These are phyloP conservation scores for Funneliformis caledonium DNA, from an alignment of 371 early-diverging fungal species.

Conservation along the genomic window DNA sequence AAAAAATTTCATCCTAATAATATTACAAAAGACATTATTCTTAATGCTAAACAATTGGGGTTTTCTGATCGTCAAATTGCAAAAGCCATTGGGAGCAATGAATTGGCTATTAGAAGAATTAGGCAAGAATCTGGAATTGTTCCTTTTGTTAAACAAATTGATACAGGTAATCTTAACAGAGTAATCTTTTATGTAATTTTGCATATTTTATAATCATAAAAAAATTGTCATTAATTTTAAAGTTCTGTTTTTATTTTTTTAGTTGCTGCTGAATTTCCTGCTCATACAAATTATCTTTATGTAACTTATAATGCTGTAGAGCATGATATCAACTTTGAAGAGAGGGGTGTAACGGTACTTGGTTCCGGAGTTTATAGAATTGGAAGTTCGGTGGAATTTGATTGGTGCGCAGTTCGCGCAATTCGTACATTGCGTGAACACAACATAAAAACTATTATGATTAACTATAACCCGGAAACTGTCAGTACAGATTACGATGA, in stretches of 20 bases:
- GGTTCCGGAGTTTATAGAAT: conserved; percentile 97
- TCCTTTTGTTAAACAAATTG: conserved; percentile 91
- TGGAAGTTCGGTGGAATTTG: conserved; percentile 93
- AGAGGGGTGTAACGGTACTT: conserved; percentile 89
- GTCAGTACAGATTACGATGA: conserved; percentile 96
- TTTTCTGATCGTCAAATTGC: conserved; percentile 91
- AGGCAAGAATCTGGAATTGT: conserved; percentile 73
- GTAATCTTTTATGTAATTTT: background rate
- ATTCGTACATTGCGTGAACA: conserved; percentile 79
- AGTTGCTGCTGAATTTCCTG: conserved; percentile 93
- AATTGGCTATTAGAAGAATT: conserved; percentile 66
- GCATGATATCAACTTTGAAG: conserved; percentile 83
- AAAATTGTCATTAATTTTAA: no score
- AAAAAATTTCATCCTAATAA: conserved; percentile 54
- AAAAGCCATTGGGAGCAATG: conserved; percentile 57
- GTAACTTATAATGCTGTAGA: conserved; percentile 89
- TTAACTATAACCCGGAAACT: conserved; percentile 98
- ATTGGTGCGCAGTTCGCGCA: conserved; percentile 89
- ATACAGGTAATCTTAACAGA: conserved; percentile 55
- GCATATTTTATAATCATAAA: no score
- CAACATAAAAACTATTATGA: conserved; percentile 89
- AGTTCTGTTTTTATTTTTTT: background rate
- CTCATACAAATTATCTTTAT: conserved; percentile 91
- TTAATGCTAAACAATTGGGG: conserved; percentile 81
- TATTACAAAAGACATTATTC: conserved; percentile 53